These are phyloP conservation scores for Silybum marianum DNA, from an alignment of 129 eudicot genomes.

Conservation along the genomic window DNA sequence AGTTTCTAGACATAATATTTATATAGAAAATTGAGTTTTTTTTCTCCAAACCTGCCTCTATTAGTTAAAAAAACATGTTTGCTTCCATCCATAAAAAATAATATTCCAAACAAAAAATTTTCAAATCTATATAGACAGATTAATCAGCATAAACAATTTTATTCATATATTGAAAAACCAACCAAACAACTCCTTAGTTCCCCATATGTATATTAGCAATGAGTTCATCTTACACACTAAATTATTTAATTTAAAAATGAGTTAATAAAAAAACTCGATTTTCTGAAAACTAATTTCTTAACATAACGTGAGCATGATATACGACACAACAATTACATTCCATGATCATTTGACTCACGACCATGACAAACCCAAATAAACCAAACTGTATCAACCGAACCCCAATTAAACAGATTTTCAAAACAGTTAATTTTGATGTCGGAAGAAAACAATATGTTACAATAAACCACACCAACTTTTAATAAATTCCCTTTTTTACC, in stretches of 20 bases:
- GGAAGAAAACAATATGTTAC: background rate
- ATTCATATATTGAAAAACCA: no score
- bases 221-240: background rate
- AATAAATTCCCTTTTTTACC: constrained; percentile 12
- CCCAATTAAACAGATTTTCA: background rate
- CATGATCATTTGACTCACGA: background rate
- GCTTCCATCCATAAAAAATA: no score
- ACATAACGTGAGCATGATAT: background rate
- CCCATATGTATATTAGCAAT: no score
- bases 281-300: background rate
- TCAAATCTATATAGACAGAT: no score
- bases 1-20: no score
- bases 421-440: no score
- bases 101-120: no score
- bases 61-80: no score
- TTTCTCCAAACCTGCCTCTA: no score
- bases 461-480: background rate
- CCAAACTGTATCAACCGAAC: background rate
- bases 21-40: no score
- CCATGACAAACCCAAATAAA: background rate
- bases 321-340: background rate
- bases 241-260: background rate
- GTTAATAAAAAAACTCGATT: background rate
- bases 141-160: no score
- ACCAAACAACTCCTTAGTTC: no score